phyloP scores from a whole-genome alignment of 371 early-diverging fungal genomes.

The Mortierella sp. region DNA sequence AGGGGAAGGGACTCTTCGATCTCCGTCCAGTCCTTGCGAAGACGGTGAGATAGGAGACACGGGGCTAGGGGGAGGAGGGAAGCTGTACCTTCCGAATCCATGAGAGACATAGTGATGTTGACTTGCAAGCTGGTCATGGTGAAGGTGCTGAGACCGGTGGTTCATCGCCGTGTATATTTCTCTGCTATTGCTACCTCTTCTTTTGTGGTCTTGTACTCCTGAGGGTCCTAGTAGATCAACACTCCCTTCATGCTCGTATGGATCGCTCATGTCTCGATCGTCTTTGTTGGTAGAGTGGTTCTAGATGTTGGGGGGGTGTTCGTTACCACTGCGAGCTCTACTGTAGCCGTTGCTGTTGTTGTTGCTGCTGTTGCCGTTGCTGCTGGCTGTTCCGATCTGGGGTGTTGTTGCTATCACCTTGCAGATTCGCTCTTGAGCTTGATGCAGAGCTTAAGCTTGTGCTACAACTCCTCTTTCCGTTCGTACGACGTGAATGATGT shows the following conservation, averaged over 20 bases:
- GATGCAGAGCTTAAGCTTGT: slow-evolving; percentile 3
- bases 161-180: slow-evolving; percentile 31
- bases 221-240: not conserved
- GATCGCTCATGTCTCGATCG: slow-evolving; percentile 30
- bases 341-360: slow-evolving; percentile 3
- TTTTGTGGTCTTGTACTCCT: slow-evolving; percentile 9
- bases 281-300: slow-evolving; percentile 21
- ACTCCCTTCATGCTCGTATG: not conserved
- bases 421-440: not conserved
- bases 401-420: not conserved
- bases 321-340: not conserved
- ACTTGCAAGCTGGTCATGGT: too few species aligned
- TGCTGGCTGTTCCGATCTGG: not conserved
- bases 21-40: slow-evolving; percentile 19
- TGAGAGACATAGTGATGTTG: slow-evolving; percentile 14
- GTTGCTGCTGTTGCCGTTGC: not conserved
- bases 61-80: slow-evolving; percentile 18
- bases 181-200: slow-evolving; percentile 9
- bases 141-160: too few species aligned
- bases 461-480: not conserved
- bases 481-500: slow-evolving; percentile 1
- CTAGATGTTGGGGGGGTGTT: slow-evolving; percentile 33
- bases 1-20: not conserved
- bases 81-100: slow-evolving; percentile 28
- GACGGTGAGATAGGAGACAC: slow-evolving; percentile 19